Evolutionary conservation across 805 yeast species (phyloP).

Genomic region (Debaryomyces hansenii): DNA sequence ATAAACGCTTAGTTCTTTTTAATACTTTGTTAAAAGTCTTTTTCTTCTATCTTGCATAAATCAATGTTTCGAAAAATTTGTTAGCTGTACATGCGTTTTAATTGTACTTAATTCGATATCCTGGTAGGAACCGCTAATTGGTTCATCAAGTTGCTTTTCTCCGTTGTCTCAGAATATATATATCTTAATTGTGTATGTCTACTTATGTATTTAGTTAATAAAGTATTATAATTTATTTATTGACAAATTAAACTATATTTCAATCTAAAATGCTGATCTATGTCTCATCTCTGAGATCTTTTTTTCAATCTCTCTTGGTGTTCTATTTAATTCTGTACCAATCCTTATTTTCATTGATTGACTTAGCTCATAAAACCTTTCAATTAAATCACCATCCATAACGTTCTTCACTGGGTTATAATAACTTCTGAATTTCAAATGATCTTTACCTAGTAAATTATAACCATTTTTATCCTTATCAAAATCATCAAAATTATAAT

Average conservation of each 20-base stretch:
- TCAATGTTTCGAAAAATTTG: background rate
- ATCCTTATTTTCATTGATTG: slow-evolving; percentile 35
- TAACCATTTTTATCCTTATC: slow-evolving; percentile 22
- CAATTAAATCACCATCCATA: slow-evolving; percentile 88
- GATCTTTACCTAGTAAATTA: slow-evolving; percentile 64
- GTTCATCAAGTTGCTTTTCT: too few species aligned
- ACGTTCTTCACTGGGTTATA: slow-evolving; percentile 77
- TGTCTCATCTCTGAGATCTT: slow-evolving; percentile 54
- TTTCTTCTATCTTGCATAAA: too few species aligned
- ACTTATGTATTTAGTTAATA: background rate
- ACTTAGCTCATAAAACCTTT: slow-evolving; percentile 44
- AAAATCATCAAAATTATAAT: slow-evolving; percentile 23
- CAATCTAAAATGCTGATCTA: slow-evolving; percentile 33
- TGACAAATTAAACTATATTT: background rate
- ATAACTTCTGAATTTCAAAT: slow-evolving; percentile 67
- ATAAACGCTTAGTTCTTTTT: slow-evolving; percentile 1
- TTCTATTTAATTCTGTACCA: slow-evolving; percentile 44
- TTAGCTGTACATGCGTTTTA: background rate
- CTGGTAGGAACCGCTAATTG: too few species aligned
- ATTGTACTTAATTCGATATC: background rate
- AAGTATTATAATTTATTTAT: background rate
- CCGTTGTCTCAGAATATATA: too few species aligned
- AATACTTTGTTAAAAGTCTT: background rate
- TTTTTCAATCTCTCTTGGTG: slow-evolving; percentile 49
- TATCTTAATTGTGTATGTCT: background rate